A percentile compares a stretch with the other conserved stretches of the same genome.
These are phyloP conservation scores for Carallia brachiata DNA, from an alignment of 345 rosid species.

Conservation along the genomic window DNA sequence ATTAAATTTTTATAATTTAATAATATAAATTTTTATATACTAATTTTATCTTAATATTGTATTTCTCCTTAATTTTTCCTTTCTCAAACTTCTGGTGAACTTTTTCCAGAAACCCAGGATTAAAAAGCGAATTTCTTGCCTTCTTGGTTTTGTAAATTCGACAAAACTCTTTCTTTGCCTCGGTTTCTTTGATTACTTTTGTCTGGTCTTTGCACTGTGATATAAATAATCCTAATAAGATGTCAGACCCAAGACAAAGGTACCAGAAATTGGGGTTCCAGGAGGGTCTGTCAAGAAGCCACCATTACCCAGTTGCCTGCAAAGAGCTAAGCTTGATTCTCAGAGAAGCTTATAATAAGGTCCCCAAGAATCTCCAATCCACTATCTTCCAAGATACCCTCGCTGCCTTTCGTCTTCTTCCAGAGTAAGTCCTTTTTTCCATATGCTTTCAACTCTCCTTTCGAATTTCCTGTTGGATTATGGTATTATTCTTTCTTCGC, in stretches of 20 bases:
- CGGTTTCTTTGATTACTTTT: background rate
- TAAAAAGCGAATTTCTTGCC: no score
- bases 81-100: no score
- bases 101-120: no score
- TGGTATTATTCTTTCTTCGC: background rate
- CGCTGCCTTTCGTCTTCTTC: conserved; percentile 74
- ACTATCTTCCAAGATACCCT: conserved; percentile 61
- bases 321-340: conserved; percentile 64
- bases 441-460: background rate
- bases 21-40: no score
- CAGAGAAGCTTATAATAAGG: conserved; percentile 40
- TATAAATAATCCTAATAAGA: no score
- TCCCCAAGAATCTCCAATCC: conserved; percentile 63
- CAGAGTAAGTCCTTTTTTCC: conserved; percentile 43
- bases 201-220: no score
- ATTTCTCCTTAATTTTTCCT: no score
- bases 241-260: conserved; percentile 48
- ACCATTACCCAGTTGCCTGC: conserved; percentile 63
- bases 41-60: no score
- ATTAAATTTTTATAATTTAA: no score
- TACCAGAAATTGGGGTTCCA: conserved; percentile 48
- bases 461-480: no score
- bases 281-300: conserved; percentile 41
- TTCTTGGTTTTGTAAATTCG: background rate
- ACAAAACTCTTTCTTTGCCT: background rate